Evolutionary conservation across 805 yeast genomes (phyloP).

Genomic region (Wickerhamiella brachini): DNA sequence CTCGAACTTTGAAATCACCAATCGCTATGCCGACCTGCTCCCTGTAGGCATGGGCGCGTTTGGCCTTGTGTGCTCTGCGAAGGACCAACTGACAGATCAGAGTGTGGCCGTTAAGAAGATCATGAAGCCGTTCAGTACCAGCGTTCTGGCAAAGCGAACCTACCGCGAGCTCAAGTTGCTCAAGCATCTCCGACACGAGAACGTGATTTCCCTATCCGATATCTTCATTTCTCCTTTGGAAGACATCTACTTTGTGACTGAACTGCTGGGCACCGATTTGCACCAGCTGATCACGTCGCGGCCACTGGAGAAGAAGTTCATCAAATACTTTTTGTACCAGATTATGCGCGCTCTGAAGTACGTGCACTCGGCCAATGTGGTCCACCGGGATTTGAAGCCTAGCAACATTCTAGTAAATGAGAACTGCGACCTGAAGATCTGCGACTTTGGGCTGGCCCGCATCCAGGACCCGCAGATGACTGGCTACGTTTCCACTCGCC

Average conservation of each 20-base stretch:
- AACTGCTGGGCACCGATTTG: slow-evolving; percentile 90
- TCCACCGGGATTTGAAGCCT: slow-evolving; percentile 81
- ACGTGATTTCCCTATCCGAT: slow-evolving; percentile 82
- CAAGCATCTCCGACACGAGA: slow-evolving; percentile 89
- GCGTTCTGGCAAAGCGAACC: slow-evolving; percentile 91
- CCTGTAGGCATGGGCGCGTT: slow-evolving; percentile 99
- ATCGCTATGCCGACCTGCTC: slow-evolving; percentile 64
- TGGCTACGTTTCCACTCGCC: slow-evolving; percentile 90
- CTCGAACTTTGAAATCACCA: slow-evolving; percentile 19
- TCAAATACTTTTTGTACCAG: slow-evolving; percentile 92
- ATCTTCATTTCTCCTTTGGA: slow-evolving; percentile 89
- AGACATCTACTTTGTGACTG: slow-evolving; percentile 92
- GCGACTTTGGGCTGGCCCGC: slow-evolving; percentile 91
- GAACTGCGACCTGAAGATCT: slow-evolving; percentile 80
- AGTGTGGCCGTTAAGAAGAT: slow-evolving; percentile 95
- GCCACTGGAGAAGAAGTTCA: slow-evolving; percentile 90
- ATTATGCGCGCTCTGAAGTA: slow-evolving; percentile 76
- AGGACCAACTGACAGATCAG: slow-evolving; percentile 78
- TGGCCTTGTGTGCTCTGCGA: slow-evolving; percentile 94
- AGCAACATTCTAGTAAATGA: slow-evolving; percentile 69
- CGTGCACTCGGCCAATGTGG: slow-evolving; percentile 85
- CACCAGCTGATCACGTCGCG: slow-evolving; percentile 83
- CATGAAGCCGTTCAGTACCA: slow-evolving; percentile 92
- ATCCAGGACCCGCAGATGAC: slow-evolving; percentile 99
- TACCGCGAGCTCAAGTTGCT: slow-evolving; percentile 88